Evolutionary conservation across 179 eudicot species (phyloP).

Genomic region (Camellia oleifera): DNA sequence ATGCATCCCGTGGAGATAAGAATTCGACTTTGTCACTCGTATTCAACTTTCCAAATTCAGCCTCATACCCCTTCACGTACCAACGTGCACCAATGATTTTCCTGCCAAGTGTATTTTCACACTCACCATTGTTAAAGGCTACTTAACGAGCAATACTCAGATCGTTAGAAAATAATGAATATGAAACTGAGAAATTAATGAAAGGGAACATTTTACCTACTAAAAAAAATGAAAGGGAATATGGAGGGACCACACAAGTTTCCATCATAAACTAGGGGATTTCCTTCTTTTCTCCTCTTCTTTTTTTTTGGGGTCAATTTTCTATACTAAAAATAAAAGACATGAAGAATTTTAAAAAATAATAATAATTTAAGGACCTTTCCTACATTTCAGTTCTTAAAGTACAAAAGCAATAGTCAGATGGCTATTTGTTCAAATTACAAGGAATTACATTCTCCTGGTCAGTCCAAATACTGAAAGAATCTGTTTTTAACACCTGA

Average conservation of each 20-base stretch:
- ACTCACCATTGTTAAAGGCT: not conserved
- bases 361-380: not conserved
- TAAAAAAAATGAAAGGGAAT: not conserved
- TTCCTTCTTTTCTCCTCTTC: not conserved
- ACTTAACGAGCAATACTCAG: not conserved
- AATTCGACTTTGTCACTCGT: conserved; percentile 23
- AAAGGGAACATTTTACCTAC: too few species aligned
- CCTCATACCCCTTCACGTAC: conserved; percentile 40
- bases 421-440: not conserved
- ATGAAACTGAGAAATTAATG: too few species aligned
- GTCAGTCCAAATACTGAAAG: not conserved
- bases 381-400: not conserved
- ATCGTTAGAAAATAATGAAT: not conserved
- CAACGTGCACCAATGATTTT: conserved; percentile 63
- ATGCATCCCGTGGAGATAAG: conserved; percentile 45
- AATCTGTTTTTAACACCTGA: not conserved
- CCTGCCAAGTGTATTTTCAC: conserved; percentile 21
- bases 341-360: not conserved
- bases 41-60: conserved; percentile 30
- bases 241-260: not conserved
- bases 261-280: not conserved
- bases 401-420: not conserved
- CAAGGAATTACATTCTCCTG: not conserved
- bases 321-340: conserved; percentile 1
- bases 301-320: not conserved